phyloP scores from a whole-genome alignment of 2,329 filamentous ascomycete genomes.

The Phaeophleospora eucalypticola region DNA sequence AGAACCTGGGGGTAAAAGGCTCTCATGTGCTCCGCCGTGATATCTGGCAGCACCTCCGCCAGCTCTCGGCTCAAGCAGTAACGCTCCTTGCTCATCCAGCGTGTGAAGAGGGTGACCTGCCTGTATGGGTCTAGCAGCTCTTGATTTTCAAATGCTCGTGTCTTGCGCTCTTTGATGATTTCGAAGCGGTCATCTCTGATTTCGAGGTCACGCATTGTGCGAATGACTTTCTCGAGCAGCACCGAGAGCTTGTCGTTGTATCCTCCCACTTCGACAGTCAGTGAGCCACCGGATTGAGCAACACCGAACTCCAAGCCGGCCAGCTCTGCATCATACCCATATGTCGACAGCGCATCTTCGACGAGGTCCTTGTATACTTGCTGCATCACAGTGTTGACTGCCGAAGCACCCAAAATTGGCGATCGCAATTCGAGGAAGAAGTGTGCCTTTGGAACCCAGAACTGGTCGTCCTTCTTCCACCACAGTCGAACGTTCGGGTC shows the following conservation, averaged over 20 bases:
- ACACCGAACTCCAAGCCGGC: conserved; percentile 83
- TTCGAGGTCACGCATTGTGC: conserved; percentile 77
- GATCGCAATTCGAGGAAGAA: conserved; percentile 76
- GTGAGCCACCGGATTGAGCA: conserved; percentile 62
- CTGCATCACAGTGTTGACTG: conserved; percentile 72
- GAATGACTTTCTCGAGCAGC: conserved; percentile 80
- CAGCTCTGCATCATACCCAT: conserved; percentile 92
- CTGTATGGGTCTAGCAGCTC: conserved; percentile 84
- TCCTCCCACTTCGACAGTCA: conserved; percentile 75
- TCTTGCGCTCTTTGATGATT: conserved; percentile 81
- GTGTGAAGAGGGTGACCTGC: conserved; percentile 78
- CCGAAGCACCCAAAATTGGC: conserved; percentile 72
- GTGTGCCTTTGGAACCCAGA: conserved; percentile 95
- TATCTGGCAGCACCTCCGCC: conserved; percentile 67
- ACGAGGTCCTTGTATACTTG: conserved; percentile 81
- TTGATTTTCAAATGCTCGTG: conserved; percentile 76
- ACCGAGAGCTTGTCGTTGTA: conserved; percentile 97
- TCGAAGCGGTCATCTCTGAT: conserved; percentile 84
- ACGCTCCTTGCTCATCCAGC: conserved; percentile 73
- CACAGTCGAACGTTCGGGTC: conserved; percentile 77
- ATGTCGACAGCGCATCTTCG: conserved; percentile 82
- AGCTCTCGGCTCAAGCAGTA: conserved; percentile 77
- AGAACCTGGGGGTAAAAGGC: conserved; percentile 77
- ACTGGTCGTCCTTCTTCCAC: conserved; percentile 98
- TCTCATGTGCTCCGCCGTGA: conserved; percentile 70